phyloP scores from a whole-genome alignment of 352 stramenopile species.

The Pythium grandisporangium region DNA sequence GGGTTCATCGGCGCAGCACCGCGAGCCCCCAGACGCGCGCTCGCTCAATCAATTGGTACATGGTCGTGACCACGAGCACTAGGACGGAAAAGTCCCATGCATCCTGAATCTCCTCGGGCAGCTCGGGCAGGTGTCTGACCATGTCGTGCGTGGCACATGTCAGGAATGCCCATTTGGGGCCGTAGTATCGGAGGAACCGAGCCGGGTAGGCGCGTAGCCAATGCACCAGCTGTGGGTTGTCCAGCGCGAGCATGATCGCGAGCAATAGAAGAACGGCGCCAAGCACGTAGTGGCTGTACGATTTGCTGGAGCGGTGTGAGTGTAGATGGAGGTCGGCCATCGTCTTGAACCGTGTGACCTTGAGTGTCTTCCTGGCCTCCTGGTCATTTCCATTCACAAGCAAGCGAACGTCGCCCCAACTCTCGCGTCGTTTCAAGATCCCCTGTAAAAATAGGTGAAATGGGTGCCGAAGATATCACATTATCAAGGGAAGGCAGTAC shows the following conservation, averaged over 20 bases:
- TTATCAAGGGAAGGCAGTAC: too few species aligned
- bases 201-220: slow-evolving; percentile 16
- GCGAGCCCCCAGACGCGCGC: not conserved
- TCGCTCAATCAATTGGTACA: slow-evolving; percentile 26
- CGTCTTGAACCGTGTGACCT: too few species aligned
- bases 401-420: too few species aligned
- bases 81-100: slow-evolving; percentile 22
- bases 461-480: too few species aligned
- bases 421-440: too few species aligned
- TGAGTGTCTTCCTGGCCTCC: too few species aligned
- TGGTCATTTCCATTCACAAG: too few species aligned
- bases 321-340: not conserved
- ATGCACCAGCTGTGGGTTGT: not conserved
- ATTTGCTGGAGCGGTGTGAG: too few species aligned
- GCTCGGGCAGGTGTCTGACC: slow-evolving; percentile 7
- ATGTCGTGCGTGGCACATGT: not conserved
- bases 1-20: slow-evolving; percentile 1
- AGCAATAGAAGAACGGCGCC: not conserved
- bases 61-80: slow-evolving; percentile 16
- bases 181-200: slow-evolving; percentile 23
- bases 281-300: too few species aligned
- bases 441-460: too few species aligned
- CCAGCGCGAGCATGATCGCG: not conserved
- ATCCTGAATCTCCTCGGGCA: slow-evolving; percentile 17
- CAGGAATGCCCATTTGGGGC: slow-evolving; percentile 8